A percentile compares a stretch with the other conserved stretches of the same genome.
phyloP scores from a whole-genome alignment of 164 flowering plant species.

The Litsea cubeba region DNA sequence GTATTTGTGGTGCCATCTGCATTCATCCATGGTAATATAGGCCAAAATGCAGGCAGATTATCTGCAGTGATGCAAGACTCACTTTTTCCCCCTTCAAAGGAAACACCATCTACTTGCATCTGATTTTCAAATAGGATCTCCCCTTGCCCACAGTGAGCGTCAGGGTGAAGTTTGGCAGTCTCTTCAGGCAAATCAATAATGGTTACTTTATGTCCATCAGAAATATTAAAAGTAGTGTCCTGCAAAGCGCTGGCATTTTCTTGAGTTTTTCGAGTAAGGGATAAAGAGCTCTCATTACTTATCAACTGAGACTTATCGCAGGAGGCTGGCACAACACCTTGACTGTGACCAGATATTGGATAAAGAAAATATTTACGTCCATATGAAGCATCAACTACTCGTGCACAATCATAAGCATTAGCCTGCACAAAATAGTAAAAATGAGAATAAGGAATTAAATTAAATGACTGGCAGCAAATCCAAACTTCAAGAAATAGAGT shows the following conservation, averaged over 20 bases:
- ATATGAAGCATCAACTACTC: conserved; percentile 61
- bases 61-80: conserved; percentile 14
- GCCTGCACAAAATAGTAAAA: conserved; percentile 43
- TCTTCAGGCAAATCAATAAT: conserved; percentile 57
- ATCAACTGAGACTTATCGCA: conserved; percentile 7
- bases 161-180: conserved; percentile 18
- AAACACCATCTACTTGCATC: conserved; percentile 11
- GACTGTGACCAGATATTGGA: conserved; percentile 25
- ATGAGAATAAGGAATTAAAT: neutral
- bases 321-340: conserved; percentile 16
- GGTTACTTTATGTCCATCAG: conserved; percentile 64
- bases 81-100: conserved; percentile 10
- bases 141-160: conserved; percentile 11
- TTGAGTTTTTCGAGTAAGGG: conserved; percentile 17
- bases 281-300: conserved; percentile 9
- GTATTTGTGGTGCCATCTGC: conserved; percentile 78
- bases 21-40: conserved; percentile 92
- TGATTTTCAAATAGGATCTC: conserved; percentile 16
- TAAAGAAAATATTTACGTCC: conserved; percentile 66
- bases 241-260: conserved; percentile 8
- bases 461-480: neutral
- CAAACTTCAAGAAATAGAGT: neutral
- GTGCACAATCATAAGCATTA: conserved; percentile 61
- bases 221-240: conserved; percentile 17
- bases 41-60: conserved; percentile 32